Conservation (phyloP, 139 green algal species). For the Limnomonas spitsbergensis region DNA sequence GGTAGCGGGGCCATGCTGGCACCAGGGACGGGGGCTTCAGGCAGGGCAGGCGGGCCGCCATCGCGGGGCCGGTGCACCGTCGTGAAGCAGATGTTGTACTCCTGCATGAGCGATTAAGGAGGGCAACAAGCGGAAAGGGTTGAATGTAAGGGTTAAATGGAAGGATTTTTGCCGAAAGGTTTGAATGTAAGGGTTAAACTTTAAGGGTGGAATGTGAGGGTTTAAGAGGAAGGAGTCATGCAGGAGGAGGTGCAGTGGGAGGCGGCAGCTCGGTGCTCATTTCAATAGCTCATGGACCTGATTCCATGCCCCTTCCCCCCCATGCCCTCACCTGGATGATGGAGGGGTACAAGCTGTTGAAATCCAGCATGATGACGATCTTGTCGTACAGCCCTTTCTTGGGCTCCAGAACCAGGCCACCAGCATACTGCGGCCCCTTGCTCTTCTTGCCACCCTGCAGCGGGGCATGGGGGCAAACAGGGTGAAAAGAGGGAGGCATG, state of each 20-base stretch:
- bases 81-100: conserved; percentile 99
- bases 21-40: conserved; percentile 30
- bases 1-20: conserved; percentile 63
- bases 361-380: conserved; percentile 95
- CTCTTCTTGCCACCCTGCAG: conserved; percentile 28
- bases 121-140: neutral
- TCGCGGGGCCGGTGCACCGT: conserved; percentile 74
- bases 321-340: conserved; percentile 99
- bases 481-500: neutral
- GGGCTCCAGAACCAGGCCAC: conserved; percentile 96
- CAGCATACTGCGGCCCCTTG: conserved; percentile 46
- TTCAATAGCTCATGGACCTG: too few relatives aligned
- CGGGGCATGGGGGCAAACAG: neutral
- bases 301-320: too few relatives aligned
- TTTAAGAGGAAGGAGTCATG: too few relatives aligned
- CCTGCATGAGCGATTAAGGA: conserved; percentile 42
- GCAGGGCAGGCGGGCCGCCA: conserved; percentile 42
- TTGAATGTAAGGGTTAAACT: too few relatives aligned
- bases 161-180: too few relatives aligned
- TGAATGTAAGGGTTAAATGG: neutral
- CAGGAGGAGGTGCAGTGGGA: too few relatives aligned
- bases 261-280: too few relatives aligned
- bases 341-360: conserved; percentile 98
- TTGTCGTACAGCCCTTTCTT: conserved; percentile 98
- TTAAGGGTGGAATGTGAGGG: too few relatives aligned